Evolutionary conservation across 192 early-diverging fungal species (phyloP).

Genomic region (Backusella psychrophila): DNA sequence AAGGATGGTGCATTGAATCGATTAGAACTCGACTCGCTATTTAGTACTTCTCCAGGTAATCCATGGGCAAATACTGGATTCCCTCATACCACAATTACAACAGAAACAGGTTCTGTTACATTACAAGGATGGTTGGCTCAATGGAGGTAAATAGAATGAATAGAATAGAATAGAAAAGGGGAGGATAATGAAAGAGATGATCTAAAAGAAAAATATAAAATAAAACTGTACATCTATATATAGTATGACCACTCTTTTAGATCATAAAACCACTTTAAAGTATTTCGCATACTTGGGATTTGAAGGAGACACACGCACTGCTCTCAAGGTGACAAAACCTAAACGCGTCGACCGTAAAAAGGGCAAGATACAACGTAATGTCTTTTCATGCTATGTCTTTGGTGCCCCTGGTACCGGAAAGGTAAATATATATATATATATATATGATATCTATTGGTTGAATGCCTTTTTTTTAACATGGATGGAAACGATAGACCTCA

Average conservation of each 20-base stretch:
- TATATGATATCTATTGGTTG: neutral
- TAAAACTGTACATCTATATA: neutral
- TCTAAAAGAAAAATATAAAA: neutral
- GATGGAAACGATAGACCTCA: slow-evolving; percentile 50
- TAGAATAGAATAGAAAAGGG: neutral
- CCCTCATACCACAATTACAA: slow-evolving; percentile 88
- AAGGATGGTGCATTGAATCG: slow-evolving; percentile 93
- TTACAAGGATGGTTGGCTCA: slow-evolving; percentile 98
- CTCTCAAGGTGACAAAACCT: slow-evolving; percentile 76
- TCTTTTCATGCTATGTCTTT: slow-evolving; percentile 94
- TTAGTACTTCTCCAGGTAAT: slow-evolving; percentile 85
- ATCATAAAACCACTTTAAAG: slow-evolving; percentile 84
- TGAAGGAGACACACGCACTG: slow-evolving; percentile 85
- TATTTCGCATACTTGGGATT: slow-evolving; percentile 98
- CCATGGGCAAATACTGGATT: slow-evolving; percentile 92
- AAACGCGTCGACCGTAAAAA: slow-evolving; percentile 71
- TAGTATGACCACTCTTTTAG: slow-evolving; percentile 95
- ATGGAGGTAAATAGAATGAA: slow-evolving; percentile 71
- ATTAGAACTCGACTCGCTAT: slow-evolving; percentile 81
- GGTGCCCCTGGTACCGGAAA: slow-evolving; percentile 94
- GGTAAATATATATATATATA: no score
- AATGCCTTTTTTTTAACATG: neutral
- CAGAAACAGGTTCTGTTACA: slow-evolving; percentile 86
- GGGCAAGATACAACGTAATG: slow-evolving; percentile 84
- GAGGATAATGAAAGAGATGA: neutral